Conservation (phyloP, 495 filamentous ascomycete genomes). For the Penicillium mononematosum region DNA sequence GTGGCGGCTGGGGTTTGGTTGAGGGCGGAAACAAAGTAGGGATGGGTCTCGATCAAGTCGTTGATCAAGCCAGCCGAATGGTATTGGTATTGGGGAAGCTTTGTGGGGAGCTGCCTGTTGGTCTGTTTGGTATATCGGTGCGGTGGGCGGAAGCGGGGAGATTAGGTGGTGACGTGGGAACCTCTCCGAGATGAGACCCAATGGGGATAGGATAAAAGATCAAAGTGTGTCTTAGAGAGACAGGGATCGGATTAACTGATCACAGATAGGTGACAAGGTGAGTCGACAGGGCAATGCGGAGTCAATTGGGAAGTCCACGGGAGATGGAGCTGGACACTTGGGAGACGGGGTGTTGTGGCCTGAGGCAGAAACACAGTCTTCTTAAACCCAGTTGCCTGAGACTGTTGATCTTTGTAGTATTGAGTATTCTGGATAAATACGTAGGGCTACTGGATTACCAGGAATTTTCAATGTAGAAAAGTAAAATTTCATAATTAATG, state of each 20-base stretch:
- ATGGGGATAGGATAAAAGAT: background rate
- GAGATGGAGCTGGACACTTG: conserved; percentile 18
- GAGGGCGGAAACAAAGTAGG: background rate
- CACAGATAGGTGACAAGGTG: conserved; percentile 1
- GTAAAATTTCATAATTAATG: background rate
- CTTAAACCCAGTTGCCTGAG: conserved; percentile 1
- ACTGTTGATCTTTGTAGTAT: background rate
- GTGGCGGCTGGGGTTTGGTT: conserved; percentile 21
- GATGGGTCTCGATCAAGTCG: background rate
- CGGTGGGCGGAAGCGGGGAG: conserved; percentile 27
- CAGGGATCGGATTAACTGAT: background rate
- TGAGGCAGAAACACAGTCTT: conserved; percentile 25
- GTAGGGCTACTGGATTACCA: background rate
- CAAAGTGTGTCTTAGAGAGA: background rate
- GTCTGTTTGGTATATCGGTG: conserved; percentile 19
- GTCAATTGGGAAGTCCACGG: conserved; percentile 14
- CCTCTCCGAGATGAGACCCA: conserved; percentile 1
- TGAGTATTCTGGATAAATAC: background rate
- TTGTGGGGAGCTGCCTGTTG: conserved; percentile 6
- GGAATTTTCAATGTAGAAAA: background rate
- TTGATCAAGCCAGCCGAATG: background rate
- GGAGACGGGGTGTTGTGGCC: conserved; percentile 20
- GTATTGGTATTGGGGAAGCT: background rate
- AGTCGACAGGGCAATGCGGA: background rate
- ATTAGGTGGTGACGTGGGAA: conserved; percentile 17